phyloP scores from a whole-genome alignment of 2,329 filamentous ascomycete genomes.

The Neopestalotiopsis sp. region DNA sequence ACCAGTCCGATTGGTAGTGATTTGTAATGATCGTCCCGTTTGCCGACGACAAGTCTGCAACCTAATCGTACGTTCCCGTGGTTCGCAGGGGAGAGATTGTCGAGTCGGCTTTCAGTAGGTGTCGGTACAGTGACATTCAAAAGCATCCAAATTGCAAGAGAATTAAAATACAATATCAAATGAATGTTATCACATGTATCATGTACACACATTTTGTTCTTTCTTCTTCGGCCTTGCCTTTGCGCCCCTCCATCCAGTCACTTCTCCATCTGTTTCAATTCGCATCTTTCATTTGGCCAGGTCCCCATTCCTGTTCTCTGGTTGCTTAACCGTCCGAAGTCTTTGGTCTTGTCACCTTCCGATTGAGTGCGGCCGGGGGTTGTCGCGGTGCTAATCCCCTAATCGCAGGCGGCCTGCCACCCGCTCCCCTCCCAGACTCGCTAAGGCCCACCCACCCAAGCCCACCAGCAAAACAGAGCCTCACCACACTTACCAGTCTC shows the following conservation, averaged over 20 bases:
- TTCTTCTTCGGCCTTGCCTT: background rate
- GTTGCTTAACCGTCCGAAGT: constrained; percentile 11
- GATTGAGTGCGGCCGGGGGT: constrained; percentile 3
- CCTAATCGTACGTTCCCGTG: background rate
- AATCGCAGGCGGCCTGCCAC: constrained; percentile 15
- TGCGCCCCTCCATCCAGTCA: no score
- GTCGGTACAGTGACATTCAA: background rate
- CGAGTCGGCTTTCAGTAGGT: background rate
- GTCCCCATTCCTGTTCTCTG: background rate
- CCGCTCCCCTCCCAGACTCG: constrained; percentile 4
- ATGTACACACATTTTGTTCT: background rate
- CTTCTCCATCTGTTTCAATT: no score
- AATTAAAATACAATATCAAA: background rate
- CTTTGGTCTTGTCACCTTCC: constrained; percentile 10
- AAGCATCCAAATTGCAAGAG: background rate
- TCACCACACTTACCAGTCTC: constrained; percentile 13
- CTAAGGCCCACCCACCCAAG: background rate
- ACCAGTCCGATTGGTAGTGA: background rate
- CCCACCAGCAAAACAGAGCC: constrained; percentile 10
- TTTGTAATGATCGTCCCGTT: background rate
- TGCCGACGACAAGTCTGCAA: background rate
- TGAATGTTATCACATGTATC: background rate
- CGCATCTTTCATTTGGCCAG: background rate
- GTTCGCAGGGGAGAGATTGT: background rate
- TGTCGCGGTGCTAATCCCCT: constrained; percentile 13